phyloP scores from a whole-genome alignment of 2,329 filamentous ascomycete genomes.

The Penicillium decumbens region DNA sequence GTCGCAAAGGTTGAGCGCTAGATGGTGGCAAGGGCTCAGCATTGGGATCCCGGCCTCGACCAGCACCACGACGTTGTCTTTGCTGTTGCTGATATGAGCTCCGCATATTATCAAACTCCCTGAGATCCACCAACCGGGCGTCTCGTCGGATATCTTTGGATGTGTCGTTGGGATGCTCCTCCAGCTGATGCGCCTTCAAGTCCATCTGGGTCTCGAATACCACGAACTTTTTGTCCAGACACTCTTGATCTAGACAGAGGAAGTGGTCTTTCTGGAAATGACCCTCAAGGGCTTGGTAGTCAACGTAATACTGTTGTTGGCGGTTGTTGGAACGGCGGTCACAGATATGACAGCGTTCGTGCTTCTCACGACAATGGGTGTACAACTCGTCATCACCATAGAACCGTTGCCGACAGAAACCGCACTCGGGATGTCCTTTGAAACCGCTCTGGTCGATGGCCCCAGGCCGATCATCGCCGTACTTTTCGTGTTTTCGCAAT shows the following conservation, averaged over 20 bases:
- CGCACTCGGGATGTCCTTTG: conserved; percentile 89
- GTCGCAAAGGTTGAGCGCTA: conserved; percentile 71
- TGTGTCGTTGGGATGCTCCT: conserved; percentile 70
- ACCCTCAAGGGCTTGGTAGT: conserved; percentile 79
- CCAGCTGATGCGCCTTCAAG: conserved; percentile 85
- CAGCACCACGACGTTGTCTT: conserved; percentile 55
- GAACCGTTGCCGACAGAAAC: conserved; percentile 85
- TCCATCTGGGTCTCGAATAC: conserved; percentile 95
- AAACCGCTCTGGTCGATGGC: conserved; percentile 91
- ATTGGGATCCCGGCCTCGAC: conserved; percentile 80
- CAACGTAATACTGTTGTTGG: conserved; percentile 81
- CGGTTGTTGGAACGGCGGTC: conserved; percentile 62
- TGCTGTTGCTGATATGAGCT: conserved; percentile 60
- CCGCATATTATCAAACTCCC: conserved; percentile 76
- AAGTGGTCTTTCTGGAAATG: conserved; percentile 89
- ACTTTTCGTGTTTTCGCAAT: conserved; percentile 79
- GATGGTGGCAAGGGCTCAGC: conserved; percentile 71
- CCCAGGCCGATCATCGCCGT: conserved; percentile 85
- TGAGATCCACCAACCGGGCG: conserved; percentile 79
- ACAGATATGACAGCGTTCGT: conserved; percentile 93
- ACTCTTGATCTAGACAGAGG: conserved; percentile 77
- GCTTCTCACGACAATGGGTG: conserved; percentile 85
- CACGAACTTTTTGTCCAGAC: conserved; percentile 93
- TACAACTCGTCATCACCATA: conserved; percentile 96
- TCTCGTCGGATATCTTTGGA: conserved; percentile 82